These are phyloP conservation scores for Harringtonia aguacate DNA, from an alignment of 2,329 filamentous ascomycete genomes.

Conservation along the genomic window DNA sequence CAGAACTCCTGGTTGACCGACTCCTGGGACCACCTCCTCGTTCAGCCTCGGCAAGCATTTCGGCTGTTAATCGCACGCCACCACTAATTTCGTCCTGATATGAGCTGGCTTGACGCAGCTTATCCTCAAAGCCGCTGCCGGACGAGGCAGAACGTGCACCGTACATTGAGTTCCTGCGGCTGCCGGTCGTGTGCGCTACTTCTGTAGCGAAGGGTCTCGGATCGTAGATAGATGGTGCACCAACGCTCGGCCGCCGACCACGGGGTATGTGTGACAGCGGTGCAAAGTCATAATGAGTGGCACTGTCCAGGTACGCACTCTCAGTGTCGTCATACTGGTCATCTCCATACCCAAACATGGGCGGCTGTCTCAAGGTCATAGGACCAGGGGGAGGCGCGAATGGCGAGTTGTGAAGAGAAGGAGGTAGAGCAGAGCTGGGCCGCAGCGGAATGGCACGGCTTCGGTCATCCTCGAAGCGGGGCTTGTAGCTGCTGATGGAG, in stretches of 20 bases:
- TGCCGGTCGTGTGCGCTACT: constrained; percentile 17
- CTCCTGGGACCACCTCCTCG: constrained; percentile 39
- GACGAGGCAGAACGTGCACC: constrained; percentile 21
- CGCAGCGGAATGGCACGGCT: constrained; percentile 30
- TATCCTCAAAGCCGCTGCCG: constrained; percentile 25
- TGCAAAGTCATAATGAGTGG: constrained; percentile 18
- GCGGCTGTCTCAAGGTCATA: constrained; percentile 8
- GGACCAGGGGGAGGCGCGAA: constrained; percentile 19
- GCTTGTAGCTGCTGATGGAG: constrained; percentile 29
- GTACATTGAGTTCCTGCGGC: constrained; percentile 31
- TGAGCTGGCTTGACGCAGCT: constrained; percentile 29
- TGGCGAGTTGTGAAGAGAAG: constrained; percentile 14
- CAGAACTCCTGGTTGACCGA: constrained; percentile 46
- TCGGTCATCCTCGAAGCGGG: constrained; percentile 32
- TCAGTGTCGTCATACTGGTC: constrained; percentile 26
- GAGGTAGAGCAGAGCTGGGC: constrained; percentile 30
- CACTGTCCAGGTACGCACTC: constrained; percentile 21
- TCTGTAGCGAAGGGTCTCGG: constrained; percentile 28
- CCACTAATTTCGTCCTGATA: constrained; percentile 45
- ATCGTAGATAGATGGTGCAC: constrained; percentile 21
- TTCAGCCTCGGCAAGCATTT: constrained; percentile 40
- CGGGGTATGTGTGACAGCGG: constrained; percentile 4
- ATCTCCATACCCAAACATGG: constrained; percentile 19
- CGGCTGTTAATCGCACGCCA: constrained; percentile 40
- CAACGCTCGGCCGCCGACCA: constrained; percentile 22